These are phyloP conservation scores for Teunomyces lycoperdinae DNA, from an alignment of 805 yeast species.

Conservation along the genomic window DNA sequence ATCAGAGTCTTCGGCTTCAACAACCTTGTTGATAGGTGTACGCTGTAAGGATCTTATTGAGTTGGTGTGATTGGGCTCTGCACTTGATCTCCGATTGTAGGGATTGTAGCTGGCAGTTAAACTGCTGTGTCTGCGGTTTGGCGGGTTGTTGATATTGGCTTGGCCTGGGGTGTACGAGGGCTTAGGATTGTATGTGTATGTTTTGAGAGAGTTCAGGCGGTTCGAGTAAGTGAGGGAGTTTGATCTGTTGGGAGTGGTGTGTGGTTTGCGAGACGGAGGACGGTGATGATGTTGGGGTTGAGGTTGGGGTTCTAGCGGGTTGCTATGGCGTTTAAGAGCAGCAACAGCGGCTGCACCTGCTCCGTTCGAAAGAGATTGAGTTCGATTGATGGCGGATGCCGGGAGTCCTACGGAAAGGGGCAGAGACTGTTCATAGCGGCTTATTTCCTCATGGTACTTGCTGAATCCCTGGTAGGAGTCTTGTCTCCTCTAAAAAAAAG, in stretches of 20 bases:
- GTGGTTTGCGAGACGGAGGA: neutral
- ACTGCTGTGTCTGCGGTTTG: conserved; percentile 3
- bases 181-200: conserved; percentile 38
- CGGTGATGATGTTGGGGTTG: conserved; percentile 5
- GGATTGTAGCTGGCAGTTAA: neutral
- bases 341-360: conserved; percentile 44
- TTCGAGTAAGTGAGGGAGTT: conserved; percentile 19
- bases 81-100: neutral
- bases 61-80: neutral
- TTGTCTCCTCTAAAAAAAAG: conserved; percentile 9
- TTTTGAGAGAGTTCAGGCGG: conserved; percentile 32
- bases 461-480: conserved; percentile 33
- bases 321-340: conserved; percentile 34
- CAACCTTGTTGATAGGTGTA: conserved; percentile 1
- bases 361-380: conserved; percentile 24
- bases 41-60: conserved; percentile 5
- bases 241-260: conserved; percentile 9
- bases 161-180: conserved; percentile 36
- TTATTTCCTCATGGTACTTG: conserved; percentile 27
- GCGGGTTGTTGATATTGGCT: conserved; percentile 1
- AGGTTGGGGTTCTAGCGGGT: conserved; percentile 4
- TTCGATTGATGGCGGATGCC: conserved; percentile 14
- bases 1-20: conserved; percentile 13
- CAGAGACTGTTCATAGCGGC: conserved; percentile 3
- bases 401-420: conserved; percentile 18